A percentile compares a stretch with the other conserved stretches of the same genome.
These are phyloP conservation scores for Hymenoscyphus albidus DNA, from an alignment of 2,329 filamentous ascomycete genomes.

Conservation along the genomic window DNA sequence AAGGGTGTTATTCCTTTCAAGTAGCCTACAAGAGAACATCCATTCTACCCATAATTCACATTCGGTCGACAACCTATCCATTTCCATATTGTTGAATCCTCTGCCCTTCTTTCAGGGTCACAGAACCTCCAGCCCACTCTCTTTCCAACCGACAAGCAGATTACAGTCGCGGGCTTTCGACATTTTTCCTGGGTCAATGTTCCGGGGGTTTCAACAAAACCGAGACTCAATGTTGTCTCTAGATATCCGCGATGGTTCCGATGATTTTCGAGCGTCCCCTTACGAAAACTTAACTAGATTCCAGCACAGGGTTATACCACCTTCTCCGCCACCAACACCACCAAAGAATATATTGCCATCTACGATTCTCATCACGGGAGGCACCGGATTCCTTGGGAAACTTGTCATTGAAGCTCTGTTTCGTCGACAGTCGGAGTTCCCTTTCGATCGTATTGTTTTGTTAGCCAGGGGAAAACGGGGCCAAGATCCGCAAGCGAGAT, in stretches of 20 bases:
- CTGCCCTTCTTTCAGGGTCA: neutral
- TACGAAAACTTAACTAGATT: neutral
- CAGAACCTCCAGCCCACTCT: neutral
- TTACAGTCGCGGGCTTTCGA: neutral
- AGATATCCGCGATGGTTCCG: neutral
- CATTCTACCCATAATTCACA: neutral
- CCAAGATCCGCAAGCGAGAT: constrained; percentile 2
- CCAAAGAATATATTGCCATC: neutral
- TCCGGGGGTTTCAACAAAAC: neutral
- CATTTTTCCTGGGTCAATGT: neutral
- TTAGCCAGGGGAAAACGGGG: constrained; percentile 5
- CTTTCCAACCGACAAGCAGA: neutral
- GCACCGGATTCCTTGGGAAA: constrained; percentile 52
- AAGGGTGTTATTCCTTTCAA: neutral
- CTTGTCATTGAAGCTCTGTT: constrained; percentile 41
- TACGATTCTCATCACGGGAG: constrained; percentile 50
- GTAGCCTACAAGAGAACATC: neutral
- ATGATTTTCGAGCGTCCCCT: neutral
- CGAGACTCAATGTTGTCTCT: neutral
- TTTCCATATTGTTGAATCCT: neutral
- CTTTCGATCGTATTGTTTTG: constrained; percentile 8
- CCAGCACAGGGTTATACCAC: neutral
- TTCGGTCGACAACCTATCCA: neutral
- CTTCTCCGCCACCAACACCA: neutral
- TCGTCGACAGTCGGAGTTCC: constrained; percentile 3